Conservation (phyloP, 495 filamentous ascomycete genomes). For the Amniculicola lignicola region DNA sequence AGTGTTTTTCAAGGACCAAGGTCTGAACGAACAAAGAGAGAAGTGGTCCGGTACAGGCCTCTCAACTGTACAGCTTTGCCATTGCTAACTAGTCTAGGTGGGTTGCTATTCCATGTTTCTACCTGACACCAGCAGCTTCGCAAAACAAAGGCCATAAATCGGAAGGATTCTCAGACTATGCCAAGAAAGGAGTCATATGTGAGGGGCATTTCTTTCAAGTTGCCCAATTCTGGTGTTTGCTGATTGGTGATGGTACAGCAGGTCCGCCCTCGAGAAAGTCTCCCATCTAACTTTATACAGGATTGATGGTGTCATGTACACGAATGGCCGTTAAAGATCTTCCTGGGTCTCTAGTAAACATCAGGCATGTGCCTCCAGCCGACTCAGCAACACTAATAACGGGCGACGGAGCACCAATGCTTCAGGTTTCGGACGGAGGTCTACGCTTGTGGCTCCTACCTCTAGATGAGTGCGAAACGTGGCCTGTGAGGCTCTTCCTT, state of each 20-base stretch:
- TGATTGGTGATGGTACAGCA: slow-evolving; percentile 9
- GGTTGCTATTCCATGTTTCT: slow-evolving; percentile 11
- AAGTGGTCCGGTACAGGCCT: background rate
- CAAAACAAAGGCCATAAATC: background rate
- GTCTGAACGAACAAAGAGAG: background rate
- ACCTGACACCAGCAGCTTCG: slow-evolving; percentile 5
- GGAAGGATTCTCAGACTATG: background rate
- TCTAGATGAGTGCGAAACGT: slow-evolving; percentile 8
- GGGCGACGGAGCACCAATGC: slow-evolving; percentile 6
- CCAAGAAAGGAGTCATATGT: background rate
- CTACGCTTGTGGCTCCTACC: slow-evolving; percentile 11
- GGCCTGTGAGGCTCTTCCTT: slow-evolving; percentile 3
- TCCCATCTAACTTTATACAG: background rate
- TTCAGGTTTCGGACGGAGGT: slow-evolving; percentile 8
- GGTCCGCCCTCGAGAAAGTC: background rate
- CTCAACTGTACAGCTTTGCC: too few species aligned
- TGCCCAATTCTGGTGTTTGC: slow-evolving; percentile 15
- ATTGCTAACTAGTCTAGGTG: background rate
- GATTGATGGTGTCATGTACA: slow-evolving; percentile 3
- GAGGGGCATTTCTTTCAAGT: slow-evolving; percentile 13
- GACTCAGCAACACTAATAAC: background rate
- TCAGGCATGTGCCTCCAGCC: slow-evolving; percentile 2
- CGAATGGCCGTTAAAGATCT: slow-evolving; percentile 1
- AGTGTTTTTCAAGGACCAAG: slow-evolving; percentile 7
- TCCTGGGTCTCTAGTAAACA: slow-evolving; percentile 7